These are phyloP conservation scores for Laguncularia racemosa DNA, from an alignment of 345 rosid genomes.

Conservation along the genomic window DNA sequence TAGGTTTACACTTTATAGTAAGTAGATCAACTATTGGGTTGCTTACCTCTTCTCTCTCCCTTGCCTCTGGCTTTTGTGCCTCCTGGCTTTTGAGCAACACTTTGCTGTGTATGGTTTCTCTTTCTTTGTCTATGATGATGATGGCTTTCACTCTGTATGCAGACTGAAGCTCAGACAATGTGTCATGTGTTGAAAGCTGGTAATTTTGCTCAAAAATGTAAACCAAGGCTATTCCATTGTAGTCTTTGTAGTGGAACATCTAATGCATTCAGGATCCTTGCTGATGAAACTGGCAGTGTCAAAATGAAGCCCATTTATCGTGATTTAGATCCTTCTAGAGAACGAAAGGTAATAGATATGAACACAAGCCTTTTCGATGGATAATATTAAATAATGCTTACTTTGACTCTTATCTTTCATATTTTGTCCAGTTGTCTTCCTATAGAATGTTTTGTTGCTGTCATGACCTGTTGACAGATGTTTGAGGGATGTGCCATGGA, in stretches of 20 bases:
- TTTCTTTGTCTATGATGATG: background rate
- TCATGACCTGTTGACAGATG: too few relatives aligned
- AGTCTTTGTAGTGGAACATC: slow-evolving; percentile 43
- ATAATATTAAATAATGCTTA: background rate
- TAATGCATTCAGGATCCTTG: slow-evolving; percentile 49
- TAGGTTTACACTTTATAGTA: too few relatives aligned
- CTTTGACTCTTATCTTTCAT: background rate
- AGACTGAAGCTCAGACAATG: slow-evolving; percentile 71
- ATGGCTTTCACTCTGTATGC: slow-evolving; percentile 15
- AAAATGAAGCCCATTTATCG: slow-evolving; percentile 17
- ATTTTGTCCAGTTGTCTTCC: too few relatives aligned
- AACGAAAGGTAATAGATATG: slow-evolving; percentile 45
- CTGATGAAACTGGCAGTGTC: slow-evolving; percentile 28
- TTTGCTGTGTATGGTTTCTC: background rate
- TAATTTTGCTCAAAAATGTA: slow-evolving; percentile 29
- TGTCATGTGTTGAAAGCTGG: slow-evolving; percentile 37
- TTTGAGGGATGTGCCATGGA: too few relatives aligned
- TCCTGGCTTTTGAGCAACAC: background rate
- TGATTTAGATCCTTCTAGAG: slow-evolving; percentile 29
- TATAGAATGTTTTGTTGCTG: too few relatives aligned
- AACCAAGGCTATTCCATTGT: slow-evolving; percentile 31
- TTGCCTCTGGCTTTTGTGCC: background rate
- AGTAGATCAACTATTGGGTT: too few relatives aligned
- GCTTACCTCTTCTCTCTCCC: background rate
- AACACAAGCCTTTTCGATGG: slow-evolving; percentile 3